Base-by-base conservation (phyloP, 768 basidiomycete genomes). In the Tricholoma sp. region DNA sequence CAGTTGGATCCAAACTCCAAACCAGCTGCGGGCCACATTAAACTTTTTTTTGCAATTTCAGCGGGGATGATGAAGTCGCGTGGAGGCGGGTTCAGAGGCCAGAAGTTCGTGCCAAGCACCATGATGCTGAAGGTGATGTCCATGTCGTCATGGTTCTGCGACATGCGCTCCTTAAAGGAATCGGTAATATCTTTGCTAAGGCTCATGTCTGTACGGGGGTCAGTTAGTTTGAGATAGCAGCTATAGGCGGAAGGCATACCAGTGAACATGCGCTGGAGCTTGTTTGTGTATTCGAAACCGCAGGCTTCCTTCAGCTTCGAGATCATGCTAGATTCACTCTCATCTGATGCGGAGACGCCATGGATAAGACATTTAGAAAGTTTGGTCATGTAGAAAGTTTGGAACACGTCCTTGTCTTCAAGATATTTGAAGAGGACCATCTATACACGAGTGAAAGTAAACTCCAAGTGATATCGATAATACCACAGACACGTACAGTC, bases 341-440 rank as follows among this genome's bases (percentile, higher is more conserved):
- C 97, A 64, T 98, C 97, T 3, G 96, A 98, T 3, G 94, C 93
- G 10, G 94, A 98, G 22, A 91, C 86, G 21, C 86, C 85, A 61
- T 92, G 88, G 62, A 99, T 95, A 41, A 99, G 84, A 60, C 97
- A 94, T 69, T 93, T 92, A 51, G 94, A 94, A 31, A 99, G 77
- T 74, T 95, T 96, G 63, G 94, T 97, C 27, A 90, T 91, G 77
- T 99, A 99, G 81, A 97, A 99, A 16, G 91, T 92, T 71, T 98
- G 95, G 88, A 98, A 99, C 14, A 98, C 94, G 63, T 99, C 97
- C 78, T 98, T 98, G 78, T 99, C 96, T 71, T 97, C 94, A 63
- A 99, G 88, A 71, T 98, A 98, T 72, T 96, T 96, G 89, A 99
- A 99, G 54, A 98, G 77, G 29, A 95, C 80, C 97, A 99, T 98